These are phyloP conservation scores for Diatrype stigma DNA, from an alignment of 2,329 filamentous ascomycete species.

Conservation along the genomic window DNA sequence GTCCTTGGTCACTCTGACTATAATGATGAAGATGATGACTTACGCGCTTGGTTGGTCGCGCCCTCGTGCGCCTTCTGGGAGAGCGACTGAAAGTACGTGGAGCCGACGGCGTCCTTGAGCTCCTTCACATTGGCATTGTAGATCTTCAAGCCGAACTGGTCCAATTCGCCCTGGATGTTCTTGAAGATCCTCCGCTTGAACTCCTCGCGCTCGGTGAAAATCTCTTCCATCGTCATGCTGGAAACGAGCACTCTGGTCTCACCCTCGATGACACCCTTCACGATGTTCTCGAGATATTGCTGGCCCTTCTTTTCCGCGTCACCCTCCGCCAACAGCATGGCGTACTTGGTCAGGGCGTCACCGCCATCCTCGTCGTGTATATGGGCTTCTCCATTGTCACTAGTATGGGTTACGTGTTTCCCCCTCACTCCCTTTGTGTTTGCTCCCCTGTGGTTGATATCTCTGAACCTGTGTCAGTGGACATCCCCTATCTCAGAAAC, in stretches of 20 bases:
- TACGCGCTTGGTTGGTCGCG: constrained; percentile 70
- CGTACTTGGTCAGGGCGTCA: constrained; percentile 74
- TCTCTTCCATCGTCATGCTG: constrained; percentile 90
- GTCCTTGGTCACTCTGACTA: too few relatives aligned
- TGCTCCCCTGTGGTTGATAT: constrained; percentile 58
- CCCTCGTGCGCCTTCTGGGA: constrained; percentile 82
- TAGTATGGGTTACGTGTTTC: constrained; percentile 1
- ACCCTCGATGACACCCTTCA: constrained; percentile 87
- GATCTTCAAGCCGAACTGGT: constrained; percentile 75
- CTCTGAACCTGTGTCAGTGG: constrained; percentile 23
- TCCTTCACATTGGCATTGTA: constrained; percentile 79
- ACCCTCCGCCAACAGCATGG: constrained; percentile 68
- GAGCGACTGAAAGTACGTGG: constrained; percentile 79
- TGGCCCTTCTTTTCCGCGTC: constrained; percentile 36
- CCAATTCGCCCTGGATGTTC: constrained; percentile 74
- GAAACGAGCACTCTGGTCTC: constrained; percentile 80
- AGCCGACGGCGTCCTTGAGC: constrained; percentile 75
- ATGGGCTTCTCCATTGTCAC: constrained; percentile 8
- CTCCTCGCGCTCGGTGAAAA: constrained; percentile 71
- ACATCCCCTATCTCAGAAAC: neutral
- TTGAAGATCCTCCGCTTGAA: constrained; percentile 73
- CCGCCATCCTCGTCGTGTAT: constrained; percentile 43
- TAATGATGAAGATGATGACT: neutral
- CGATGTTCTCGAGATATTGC: constrained; percentile 74
- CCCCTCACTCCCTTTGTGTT: constrained; percentile 28